A percentile compares a stretch with the other conserved stretches of the same genome.
Conservation (phyloP, 352 stramenopile genomes). For the Phytophthora ramorum region DNA sequence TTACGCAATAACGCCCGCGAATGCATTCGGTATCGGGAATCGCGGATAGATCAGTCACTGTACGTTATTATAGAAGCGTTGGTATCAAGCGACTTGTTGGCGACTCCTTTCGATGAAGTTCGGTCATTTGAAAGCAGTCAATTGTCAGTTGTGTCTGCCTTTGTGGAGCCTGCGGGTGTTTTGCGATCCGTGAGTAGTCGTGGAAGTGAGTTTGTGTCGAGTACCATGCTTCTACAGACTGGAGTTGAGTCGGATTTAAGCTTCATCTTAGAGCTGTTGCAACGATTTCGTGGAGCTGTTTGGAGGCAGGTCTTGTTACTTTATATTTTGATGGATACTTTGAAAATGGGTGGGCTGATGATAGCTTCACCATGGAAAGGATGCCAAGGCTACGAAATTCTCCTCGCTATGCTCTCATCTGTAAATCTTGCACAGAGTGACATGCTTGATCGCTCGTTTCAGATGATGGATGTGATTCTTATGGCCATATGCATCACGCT, state of each 20-base stretch:
- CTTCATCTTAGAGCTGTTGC: conserved; percentile 59
- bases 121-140: conserved; percentile 13
- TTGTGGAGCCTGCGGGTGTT: conserved; percentile 45
- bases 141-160: conserved; percentile 47
- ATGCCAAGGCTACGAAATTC: conserved; percentile 66
- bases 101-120: conserved; percentile 30
- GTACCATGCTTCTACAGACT: conserved; percentile 40
- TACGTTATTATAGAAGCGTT: conserved; percentile 62
- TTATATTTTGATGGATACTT: conserved; percentile 51
- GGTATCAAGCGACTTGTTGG: conserved; percentile 37
- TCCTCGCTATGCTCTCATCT: conserved; percentile 69
- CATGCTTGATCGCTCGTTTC: conserved; percentile 27
- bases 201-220: conserved; percentile 6
- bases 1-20: conserved; percentile 51
- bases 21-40: conserved; percentile 60
- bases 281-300: conserved; percentile 39
- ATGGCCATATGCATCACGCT: conserved; percentile 58
- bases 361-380: conserved; percentile 54
- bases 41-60: conserved; percentile 59
- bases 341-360: conserved; percentile 41
- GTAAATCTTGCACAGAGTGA: conserved; percentile 43
- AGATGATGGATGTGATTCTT: conserved; percentile 62
- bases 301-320: conserved; percentile 53
- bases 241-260: conserved; percentile 70
- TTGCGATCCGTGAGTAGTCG: conserved; percentile 5